phyloP scores from a whole-genome alignment of 306 rosid species.

The Neltuma alba region DNA sequence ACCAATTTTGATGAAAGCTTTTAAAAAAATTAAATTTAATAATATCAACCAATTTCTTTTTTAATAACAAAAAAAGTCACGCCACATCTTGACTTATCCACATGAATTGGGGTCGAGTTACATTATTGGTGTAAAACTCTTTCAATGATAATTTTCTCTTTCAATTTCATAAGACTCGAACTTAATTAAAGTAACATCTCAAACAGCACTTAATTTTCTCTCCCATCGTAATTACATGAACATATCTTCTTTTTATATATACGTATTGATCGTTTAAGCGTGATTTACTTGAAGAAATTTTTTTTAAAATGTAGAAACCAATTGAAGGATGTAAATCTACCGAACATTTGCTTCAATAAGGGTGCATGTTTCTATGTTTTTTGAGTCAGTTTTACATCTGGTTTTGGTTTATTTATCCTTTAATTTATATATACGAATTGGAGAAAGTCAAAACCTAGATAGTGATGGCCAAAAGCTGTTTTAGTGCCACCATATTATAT shows the following conservation, averaged over 20 bases:
- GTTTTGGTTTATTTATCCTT: background rate
- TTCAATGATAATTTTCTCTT: too few species aligned
- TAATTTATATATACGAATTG: background rate
- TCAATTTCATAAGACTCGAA: background rate
- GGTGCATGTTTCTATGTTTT: background rate
- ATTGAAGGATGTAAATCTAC: background rate
- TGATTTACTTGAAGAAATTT: background rate
- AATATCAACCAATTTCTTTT: too few species aligned
- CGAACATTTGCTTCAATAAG: background rate
- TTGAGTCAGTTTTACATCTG: background rate
- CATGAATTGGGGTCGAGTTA: background rate
- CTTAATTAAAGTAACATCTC: background rate
- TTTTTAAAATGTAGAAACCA: background rate
- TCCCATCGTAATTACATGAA: background rate
- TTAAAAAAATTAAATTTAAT: too few species aligned
- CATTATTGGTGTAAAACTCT: too few species aligned
- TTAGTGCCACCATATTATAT: background rate
- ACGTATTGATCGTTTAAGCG: background rate
- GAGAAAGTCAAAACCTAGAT: background rate
- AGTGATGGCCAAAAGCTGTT: background rate
- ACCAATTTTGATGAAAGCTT: background rate
- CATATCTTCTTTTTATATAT: background rate
- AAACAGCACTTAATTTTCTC: background rate
- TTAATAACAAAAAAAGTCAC: too few species aligned
- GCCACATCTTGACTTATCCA: background rate